phyloP scores from a whole-genome alignment of 2,329 filamentous ascomycete species.

The Raffaelea deltoideospora region DNA sequence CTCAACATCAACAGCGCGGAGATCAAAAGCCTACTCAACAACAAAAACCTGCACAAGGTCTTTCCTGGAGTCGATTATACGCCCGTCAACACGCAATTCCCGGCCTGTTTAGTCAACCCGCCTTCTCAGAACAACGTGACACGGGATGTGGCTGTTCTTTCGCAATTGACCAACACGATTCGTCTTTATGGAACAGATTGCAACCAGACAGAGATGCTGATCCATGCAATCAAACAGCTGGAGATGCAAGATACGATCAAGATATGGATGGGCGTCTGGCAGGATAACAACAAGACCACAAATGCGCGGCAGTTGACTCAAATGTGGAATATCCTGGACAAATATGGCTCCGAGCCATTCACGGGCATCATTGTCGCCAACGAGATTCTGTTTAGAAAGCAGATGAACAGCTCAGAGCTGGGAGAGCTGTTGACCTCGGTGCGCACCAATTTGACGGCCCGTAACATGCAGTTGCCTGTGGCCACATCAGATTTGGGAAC shows the following conservation, averaged over 20 bases:
- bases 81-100: conserved; percentile 79
- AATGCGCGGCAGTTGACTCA: conserved; percentile 68
- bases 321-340: conserved; percentile 71
- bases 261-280: conserved; percentile 90
- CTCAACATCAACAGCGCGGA: conserved; percentile 59
- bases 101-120: conserved; percentile 59
- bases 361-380: conserved; percentile 72
- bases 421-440: conserved; percentile 51
- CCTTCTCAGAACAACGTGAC: conserved; percentile 92
- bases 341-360: conserved; percentile 54
- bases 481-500: conserved; percentile 82
- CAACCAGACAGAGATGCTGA: conserved; percentile 89
- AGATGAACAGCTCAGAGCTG: conserved; percentile 52
- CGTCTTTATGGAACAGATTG: conserved; percentile 92
- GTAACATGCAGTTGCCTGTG: conserved; percentile 56
- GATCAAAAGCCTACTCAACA: conserved; percentile 64
- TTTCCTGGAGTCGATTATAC: conserved; percentile 96
- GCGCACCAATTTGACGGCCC: conserved; percentile 53
- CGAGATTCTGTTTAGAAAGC: conserved; percentile 61
- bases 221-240: conserved; percentile 65
- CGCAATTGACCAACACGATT: conserved; percentile 75
- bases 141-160: conserved; percentile 76
- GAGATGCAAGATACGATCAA: conserved; percentile 60
- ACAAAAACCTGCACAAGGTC: conserved; percentile 71
- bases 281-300: conserved; percentile 69